Base-by-base conservation (phyloP, 257 asterid species). In the Anisodus tanguticus region DNA sequence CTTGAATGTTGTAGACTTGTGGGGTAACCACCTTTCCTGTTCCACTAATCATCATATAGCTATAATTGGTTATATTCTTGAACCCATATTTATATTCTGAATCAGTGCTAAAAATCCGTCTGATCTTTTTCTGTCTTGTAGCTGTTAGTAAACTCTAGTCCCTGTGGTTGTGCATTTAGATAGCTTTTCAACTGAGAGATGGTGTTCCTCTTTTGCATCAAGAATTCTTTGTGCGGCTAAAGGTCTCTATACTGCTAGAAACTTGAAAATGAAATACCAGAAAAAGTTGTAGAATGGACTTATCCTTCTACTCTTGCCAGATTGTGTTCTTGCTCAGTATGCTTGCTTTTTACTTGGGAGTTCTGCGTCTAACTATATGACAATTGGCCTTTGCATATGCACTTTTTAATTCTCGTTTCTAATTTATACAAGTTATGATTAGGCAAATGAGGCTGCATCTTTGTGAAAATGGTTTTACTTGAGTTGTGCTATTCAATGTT, bases 111-210 rank as follows among this genome's bases (percentile, higher is more conserved):
- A n/a, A 72, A 74, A 13, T 49, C 47, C 22, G 0, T 22, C 10
- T 22, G 45, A 72, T 47, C 60, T 47, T 71, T 9, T 72, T 74
- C 1, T 49, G 11, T 15, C 81, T 49, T 74, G 81, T 74, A 12
- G 22, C 2, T 49, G 60, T 74, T 22, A 6, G 19, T 22, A 49
- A 74, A 26, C 19, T 49, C 43, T 74, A 49, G 37, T 13, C 62
- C 81, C 35, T 31, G 19, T 49, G 45, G 2, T 74, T 74, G 60
- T 49, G 45, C 62, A 12, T 22, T 45, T 49, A 51, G 12, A 7
- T 16, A 49, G 45, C 81, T 22, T 74, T 71, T 74, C 62, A 74
- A 16, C 62, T 74, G 62, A 74, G 80, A 74, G 19, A 12, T 68
- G 62, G 62, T 49, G 62, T 4, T 74, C 62, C 22, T 11, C 3